Evolutionary conservation across 2,329 filamentous ascomycete species (phyloP).

Genomic region (Aspergillus sp.): DNA sequence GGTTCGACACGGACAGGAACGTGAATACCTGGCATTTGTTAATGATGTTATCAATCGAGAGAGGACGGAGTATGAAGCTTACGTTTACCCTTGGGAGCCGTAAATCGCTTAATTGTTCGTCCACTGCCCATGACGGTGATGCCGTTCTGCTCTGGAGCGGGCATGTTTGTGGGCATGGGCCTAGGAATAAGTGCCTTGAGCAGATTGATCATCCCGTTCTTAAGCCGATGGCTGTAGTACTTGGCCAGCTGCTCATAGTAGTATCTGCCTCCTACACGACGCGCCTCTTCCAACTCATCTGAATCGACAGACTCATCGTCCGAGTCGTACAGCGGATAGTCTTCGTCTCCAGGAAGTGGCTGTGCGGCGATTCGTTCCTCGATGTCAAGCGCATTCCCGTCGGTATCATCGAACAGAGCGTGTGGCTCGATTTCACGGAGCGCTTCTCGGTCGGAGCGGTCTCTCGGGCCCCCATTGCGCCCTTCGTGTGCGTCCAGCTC

Average conservation of each 20-base stretch:
- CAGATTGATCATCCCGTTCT: conserved; percentile 48
- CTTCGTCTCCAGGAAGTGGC: conserved; percentile 63
- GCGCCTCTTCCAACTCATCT: conserved; percentile 77
- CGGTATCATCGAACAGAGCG: conserved; percentile 53
- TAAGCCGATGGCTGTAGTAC: conserved; percentile 55
- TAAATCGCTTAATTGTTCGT: conserved; percentile 60
- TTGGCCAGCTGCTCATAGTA: conserved; percentile 69
- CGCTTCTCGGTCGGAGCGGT: not conserved
- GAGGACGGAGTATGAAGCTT: conserved; percentile 26
- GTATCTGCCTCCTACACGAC: conserved; percentile 73
- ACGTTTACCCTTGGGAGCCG: conserved; percentile 61
- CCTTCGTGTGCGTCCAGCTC: conserved; percentile 33
- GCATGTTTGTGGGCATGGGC: conserved; percentile 50
- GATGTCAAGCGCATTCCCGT: conserved; percentile 65
- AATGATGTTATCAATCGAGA: conserved; percentile 1
- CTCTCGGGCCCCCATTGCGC: not conserved
- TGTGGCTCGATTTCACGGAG: conserved; percentile 55
- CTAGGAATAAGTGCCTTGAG: conserved; percentile 57
- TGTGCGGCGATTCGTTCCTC: conserved; percentile 79
- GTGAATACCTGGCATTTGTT: conserved; percentile 71
- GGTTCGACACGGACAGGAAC: conserved; percentile 95
- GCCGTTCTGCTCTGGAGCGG: conserved; percentile 43
- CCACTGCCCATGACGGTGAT: conserved; percentile 47
- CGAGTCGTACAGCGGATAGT: conserved; percentile 89
- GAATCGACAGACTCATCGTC: conserved; percentile 79